phyloP scores from a whole-genome alignment of 805 yeast genomes.

The Wickerhamiella occidentalis region DNA sequence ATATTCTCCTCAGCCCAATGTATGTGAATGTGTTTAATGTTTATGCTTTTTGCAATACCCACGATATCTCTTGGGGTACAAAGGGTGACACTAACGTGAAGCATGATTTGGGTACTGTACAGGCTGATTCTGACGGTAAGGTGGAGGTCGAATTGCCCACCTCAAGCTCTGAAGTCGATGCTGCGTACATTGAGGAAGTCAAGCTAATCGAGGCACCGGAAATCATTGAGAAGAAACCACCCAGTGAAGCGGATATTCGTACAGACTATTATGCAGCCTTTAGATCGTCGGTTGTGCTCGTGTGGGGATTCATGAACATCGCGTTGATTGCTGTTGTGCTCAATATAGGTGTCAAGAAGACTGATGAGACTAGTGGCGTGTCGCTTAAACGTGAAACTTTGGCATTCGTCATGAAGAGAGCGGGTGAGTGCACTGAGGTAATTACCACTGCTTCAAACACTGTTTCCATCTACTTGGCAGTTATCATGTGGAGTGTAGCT shows the following conservation, averaged over 20 bases:
- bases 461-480: slow-evolving; percentile 51
- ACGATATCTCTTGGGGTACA: slow-evolving; percentile 97
- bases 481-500: slow-evolving; percentile 88
- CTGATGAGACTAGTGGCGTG: slow-evolving; percentile 18
- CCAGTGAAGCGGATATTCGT: slow-evolving; percentile 40
- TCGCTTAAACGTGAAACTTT: slow-evolving; percentile 5
- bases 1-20: slow-evolving; percentile 71
- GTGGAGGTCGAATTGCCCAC: slow-evolving; percentile 66
- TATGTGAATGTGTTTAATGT: slow-evolving; percentile 85
- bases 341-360: slow-evolving; percentile 43
- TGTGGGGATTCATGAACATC: slow-evolving; percentile 83
- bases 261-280: slow-evolving; percentile 82
- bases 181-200: slow-evolving; percentile 53
- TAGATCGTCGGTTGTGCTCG: slow-evolving; percentile 74
- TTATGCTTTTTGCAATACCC: slow-evolving; percentile 91
- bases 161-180: slow-evolving; percentile 62
- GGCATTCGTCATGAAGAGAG: slow-evolving; percentile 10
- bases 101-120: slow-evolving; percentile 75
- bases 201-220: slow-evolving; percentile 37
- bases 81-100: slow-evolving; percentile 60
- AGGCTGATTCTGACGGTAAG: slow-evolving; percentile 51
- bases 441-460: slow-evolving; percentile 27
- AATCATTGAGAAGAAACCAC: slow-evolving; percentile 26
- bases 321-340: slow-evolving; percentile 71
- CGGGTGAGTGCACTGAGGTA: slow-evolving; percentile 18